These are phyloP conservation scores for Phytophthora sp. DNA, from an alignment of 352 stramenopile species.

Conservation along the genomic window DNA sequence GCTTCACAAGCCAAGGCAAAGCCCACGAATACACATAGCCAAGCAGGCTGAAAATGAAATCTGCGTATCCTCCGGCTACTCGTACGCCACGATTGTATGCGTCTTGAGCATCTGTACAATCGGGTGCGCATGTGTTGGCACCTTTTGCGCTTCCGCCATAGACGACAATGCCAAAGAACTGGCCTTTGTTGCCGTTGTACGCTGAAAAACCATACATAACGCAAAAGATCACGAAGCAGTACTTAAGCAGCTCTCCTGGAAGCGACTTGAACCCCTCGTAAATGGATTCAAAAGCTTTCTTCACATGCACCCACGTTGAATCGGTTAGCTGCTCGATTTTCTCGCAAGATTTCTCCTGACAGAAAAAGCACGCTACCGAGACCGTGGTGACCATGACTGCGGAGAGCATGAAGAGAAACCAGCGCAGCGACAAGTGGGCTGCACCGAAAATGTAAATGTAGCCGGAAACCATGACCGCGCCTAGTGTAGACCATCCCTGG, in stretches of 20 bases:
- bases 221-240: conserved; percentile 51
- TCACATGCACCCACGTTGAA: conserved; percentile 10
- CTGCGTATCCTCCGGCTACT: conserved; percentile 36
- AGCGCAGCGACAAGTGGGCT: conserved; percentile 26
- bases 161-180: conserved; percentile 30
- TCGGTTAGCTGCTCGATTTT: conserved; percentile 16
- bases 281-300: conserved; percentile 32
- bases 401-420: conserved; percentile 35
- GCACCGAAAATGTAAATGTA: conserved; percentile 34
- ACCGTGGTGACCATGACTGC: conserved; percentile 22
- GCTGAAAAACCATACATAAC: conserved; percentile 54
- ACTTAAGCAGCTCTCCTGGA: conserved; percentile 42
- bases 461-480: conserved; percentile 21
- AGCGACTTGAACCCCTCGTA: conserved; percentile 46
- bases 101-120: conserved; percentile 41
- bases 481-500: conserved; percentile 23
- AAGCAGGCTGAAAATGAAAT: conserved; percentile 48
- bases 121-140: conserved; percentile 22
- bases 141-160: conserved; percentile 16
- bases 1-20: conserved; percentile 44
- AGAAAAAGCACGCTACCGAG: conserved; percentile 17
- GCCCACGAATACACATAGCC: conserved; percentile 51
- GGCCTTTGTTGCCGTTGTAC: conserved; percentile 56
- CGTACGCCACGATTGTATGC: conserved; percentile 43
- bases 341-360: conserved; percentile 11